Evolutionary conservation across 2,329 filamentous ascomycete genomes (phyloP).

Genomic region (Venturia effusa): DNA sequence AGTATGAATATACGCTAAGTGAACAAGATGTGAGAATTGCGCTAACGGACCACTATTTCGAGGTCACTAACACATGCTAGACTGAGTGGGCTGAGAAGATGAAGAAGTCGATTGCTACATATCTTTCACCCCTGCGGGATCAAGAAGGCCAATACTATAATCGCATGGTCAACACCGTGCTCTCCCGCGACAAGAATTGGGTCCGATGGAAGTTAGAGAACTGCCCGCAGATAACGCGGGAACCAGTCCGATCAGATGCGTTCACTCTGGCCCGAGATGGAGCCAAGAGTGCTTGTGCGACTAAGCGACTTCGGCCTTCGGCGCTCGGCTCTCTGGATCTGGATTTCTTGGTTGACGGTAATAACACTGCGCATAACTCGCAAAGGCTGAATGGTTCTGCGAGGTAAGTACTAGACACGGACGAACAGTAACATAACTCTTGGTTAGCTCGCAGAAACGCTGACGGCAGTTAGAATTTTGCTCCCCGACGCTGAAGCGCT

Average conservation of each 20-base stretch:
- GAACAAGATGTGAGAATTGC: slow-evolving; percentile 65
- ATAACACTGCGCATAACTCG: slow-evolving; percentile 46
- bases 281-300: slow-evolving; percentile 55
- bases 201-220: slow-evolving; percentile 95
- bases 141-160: slow-evolving; percentile 85
- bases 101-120: slow-evolving; percentile 67
- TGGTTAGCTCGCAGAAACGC: no score
- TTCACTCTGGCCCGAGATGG: slow-evolving; percentile 59
- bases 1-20: slow-evolving; percentile 64
- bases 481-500: slow-evolving; percentile 32
- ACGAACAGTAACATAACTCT: no score
- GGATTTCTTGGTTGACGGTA: slow-evolving; percentile 63
- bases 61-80: slow-evolving; percentile 28
- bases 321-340: slow-evolving; percentile 66
- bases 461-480: slow-evolving; percentile 8
- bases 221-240: slow-evolving; percentile 74
- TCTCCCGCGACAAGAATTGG: slow-evolving; percentile 97
- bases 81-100: slow-evolving; percentile 75
- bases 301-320: slow-evolving; percentile 56
- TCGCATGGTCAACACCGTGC: slow-evolving; percentile 91
- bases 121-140: slow-evolving; percentile 66
- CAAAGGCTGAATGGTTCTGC: slow-evolving; percentile 56
- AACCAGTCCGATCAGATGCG: slow-evolving; percentile 56
- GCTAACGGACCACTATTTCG: slow-evolving; percentile 21
- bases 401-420: slow-evolving; percentile 31